These are phyloP conservation scores for Blastobotrys chiropterorum DNA, from an alignment of 805 yeast genomes.

Conservation along the genomic window DNA sequence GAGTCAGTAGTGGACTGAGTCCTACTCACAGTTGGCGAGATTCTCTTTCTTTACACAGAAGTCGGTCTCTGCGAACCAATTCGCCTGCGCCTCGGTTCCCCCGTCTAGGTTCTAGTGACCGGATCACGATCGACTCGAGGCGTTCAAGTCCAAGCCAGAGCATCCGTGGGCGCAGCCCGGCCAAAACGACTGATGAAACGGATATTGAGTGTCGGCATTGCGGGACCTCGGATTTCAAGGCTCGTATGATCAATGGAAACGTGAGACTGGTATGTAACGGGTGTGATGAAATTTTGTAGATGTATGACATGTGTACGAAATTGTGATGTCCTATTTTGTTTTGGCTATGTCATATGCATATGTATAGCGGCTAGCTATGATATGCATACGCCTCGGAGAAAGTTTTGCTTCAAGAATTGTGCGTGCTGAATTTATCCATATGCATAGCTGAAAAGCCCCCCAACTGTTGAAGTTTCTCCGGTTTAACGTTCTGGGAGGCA, in stretches of 20 bases:
- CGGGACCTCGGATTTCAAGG: background rate
- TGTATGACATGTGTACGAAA: too few species aligned
- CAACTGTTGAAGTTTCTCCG: too few species aligned
- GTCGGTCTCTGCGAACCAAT: constrained; percentile 12
- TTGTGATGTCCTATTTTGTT: too few species aligned
- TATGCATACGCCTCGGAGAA: too few species aligned
- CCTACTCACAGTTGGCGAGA: constrained; percentile 19
- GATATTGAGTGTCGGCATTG: background rate
- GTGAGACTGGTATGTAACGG: background rate
- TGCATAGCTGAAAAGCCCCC: too few species aligned
- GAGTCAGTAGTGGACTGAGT: constrained; percentile 18
- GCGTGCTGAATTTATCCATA: too few species aligned
- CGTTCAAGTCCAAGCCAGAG: background rate
- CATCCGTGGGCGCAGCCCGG: background rate
- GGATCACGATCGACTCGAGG: background rate
- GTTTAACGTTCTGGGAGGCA: too few species aligned
- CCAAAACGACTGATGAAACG: background rate
- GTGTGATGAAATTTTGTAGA: background rate
- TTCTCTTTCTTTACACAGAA: constrained; percentile 10
- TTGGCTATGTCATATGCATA: too few species aligned
- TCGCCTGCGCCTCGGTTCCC: constrained; percentile 6
- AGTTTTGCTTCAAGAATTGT: too few species aligned
- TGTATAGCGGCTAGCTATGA: too few species aligned
- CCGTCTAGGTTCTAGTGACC: background rate
- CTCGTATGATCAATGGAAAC: background rate